Evolutionary conservation across 139 green algal genomes (phyloP), one percentile per base, ranked within the genome.

Genomic region (Chlamydomonas urium): DNA sequence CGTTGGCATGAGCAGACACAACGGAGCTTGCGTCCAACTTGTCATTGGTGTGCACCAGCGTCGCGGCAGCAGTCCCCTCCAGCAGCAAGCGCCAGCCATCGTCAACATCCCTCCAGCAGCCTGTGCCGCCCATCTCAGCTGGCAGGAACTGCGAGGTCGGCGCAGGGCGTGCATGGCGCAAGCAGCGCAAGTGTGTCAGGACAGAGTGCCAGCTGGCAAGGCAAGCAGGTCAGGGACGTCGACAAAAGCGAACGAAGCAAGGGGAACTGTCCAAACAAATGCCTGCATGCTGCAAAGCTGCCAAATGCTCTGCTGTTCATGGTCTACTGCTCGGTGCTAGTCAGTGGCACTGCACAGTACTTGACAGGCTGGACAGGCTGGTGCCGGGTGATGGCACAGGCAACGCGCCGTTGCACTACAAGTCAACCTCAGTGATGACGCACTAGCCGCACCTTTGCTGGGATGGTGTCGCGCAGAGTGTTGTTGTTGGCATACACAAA

Each of bases 401-500:
- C n/a, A n/a, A n/a, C n/a, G n/a, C n/a, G n/a, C n/a, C n/a, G n/a
- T n/a, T n/a, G n/a, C n/a, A n/a, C n/a, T n/a, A n/a, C n/a, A n/a
- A 63, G 21, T 14, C 53, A 63, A 63, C 17, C 24, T 63, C 6
- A 63, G 26, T 31, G 29, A 31, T 63, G 10, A 50, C 42, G 42
- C 42, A 14, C 19, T 10, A 19, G 19, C 31, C 47, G 4, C 29
- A 78, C 73, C 24, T 63, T 6, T 1, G 3, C 4, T 24, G 60
- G 59, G 24, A 78, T 73, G 36, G 19, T 38, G 1, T 37, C 26
- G 3, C 5, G 24, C 48, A 78, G 53, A 2, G 50, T 38, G 36
- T 21, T 33, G 31, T 47, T 37, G 3, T 80, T 75, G 17, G 71
- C 38, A 26, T 61, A 71, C 31, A 85, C 63, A 66, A 86, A 86